Base-by-base conservation (phyloP, 2,329 filamentous ascomycete genomes). In the Aureobasidium subglaciale region DNA sequence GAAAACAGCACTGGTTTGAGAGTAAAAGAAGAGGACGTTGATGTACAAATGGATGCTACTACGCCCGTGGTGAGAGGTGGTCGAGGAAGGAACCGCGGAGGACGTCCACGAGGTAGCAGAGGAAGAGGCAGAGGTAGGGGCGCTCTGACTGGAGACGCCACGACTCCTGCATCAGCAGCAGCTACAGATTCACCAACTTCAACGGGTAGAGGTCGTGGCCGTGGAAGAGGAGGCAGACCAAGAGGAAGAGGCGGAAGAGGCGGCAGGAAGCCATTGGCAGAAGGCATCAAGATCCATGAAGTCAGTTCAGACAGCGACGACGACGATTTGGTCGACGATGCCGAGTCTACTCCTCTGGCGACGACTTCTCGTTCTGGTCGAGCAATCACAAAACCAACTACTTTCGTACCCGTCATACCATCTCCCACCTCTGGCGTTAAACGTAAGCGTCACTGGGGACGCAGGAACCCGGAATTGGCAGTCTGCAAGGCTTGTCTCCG, bases 331-430 rank as follows among this genome's bases (percentile, higher is more conserved):
- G 68, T 56, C 10, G 59, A 50, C 10, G 64, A 65, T 4, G 63
- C 64, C 41, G 66, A 65, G 38, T 63, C 62, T 45, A 79, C 79
- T 8, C 76, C 78, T 18, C 73, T 81, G 16, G 78, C 81, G 3
- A 87, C 83, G 27, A 84, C 81, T 65, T 90, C 87, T 9, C 88
- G 89, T 65, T 91, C 86, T 18, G 88, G 88, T 34, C 81, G 88
- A 59, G 82, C 85, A 57, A 80, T 90, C 32, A 83, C 80, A 59
- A 86, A 85, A 70, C 82, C 86, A 42, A 72, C 82, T 57, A 73
- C 79, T 59, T 83, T 83, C 71, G 77, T 85, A 61, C 82, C 85
- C 48, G 6, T 71, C 75, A 27, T 55, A 34, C 70, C 73, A 40
- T 70, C 73, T 43, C 75, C 80, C 5, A 73, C 78, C 61, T 67